These are phyloP conservation scores for Starmerella lactis-condensi DNA, from an alignment of 805 yeast genomes.

Conservation along the genomic window DNA sequence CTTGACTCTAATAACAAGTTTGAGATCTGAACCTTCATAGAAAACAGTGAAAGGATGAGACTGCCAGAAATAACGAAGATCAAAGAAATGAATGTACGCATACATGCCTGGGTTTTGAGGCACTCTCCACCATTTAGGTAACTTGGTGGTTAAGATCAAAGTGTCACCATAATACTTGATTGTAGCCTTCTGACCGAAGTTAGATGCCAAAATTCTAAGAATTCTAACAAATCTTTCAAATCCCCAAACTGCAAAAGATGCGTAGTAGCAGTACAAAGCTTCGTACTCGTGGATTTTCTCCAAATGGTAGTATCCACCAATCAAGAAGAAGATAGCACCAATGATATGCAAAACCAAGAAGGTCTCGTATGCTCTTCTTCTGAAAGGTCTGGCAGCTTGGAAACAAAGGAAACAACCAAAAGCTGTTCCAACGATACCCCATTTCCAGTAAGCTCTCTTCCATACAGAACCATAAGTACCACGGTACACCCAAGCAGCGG, in stretches of 20 bases:
- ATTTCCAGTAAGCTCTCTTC: conserved; percentile 11
- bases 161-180: conserved; percentile 8
- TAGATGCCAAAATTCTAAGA: conserved; percentile 26
- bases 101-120: conserved; percentile 33
- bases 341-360: conserved; percentile 38
- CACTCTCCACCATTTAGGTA: conserved; percentile 32
- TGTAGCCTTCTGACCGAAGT: conserved; percentile 2
- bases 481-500: conserved; percentile 9
- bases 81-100: conserved; percentile 34
- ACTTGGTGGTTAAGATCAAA: conserved; percentile 17
- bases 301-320: conserved; percentile 39
- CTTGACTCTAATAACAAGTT: conserved; percentile 21
- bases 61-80: conserved; percentile 40
- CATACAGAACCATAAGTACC: conserved; percentile 8
- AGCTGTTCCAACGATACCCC: conserved; percentile 15
- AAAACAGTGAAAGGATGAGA: conserved; percentile 50
- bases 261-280: conserved; percentile 27
- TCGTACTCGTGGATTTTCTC: conserved; percentile 3
- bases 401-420: conserved; percentile 27
- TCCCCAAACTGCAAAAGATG: conserved; percentile 48
- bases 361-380: conserved; percentile 37
- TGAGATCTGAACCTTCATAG: conserved; percentile 7
- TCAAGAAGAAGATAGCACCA: conserved; percentile 29
- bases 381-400: conserved; percentile 33
- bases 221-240: conserved; percentile 45